These are phyloP conservation scores for Cercophora scortea DNA, from an alignment of 495 filamentous ascomycete species.

Conservation along the genomic window DNA sequence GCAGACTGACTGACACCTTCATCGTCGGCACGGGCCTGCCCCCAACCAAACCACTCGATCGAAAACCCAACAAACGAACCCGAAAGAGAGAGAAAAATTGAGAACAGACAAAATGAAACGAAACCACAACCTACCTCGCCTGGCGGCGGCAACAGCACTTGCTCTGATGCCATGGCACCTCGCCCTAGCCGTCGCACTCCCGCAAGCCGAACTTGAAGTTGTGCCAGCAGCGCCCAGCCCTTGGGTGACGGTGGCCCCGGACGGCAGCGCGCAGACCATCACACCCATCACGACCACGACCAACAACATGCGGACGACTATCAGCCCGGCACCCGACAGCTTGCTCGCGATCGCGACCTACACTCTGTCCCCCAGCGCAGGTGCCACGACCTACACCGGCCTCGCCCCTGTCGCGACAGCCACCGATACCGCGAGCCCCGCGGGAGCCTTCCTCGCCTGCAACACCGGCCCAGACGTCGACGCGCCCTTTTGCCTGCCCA, in stretches of 20 bases:
- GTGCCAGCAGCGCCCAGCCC: neutral
- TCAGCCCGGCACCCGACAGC: constrained; percentile 11
- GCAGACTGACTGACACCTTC: neutral
- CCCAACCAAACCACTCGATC: neutral
- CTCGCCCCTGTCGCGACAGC: constrained; percentile 20
- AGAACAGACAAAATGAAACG: constrained; percentile 1
- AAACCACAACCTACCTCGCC: neutral
- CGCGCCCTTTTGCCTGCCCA: constrained; percentile 22
- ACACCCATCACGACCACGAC: constrained; percentile 14
- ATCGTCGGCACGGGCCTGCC: neutral
- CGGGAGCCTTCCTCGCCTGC: constrained; percentile 22
- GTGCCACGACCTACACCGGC: constrained; percentile 17
- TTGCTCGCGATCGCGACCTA: constrained; percentile 17
- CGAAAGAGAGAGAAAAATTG: neutral
- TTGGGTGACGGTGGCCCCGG: constrained; percentile 21
- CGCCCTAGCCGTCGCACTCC: constrained; percentile 6
- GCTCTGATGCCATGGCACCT: neutral
- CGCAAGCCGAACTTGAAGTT: constrained; percentile 2
- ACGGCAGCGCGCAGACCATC: constrained; percentile 15
- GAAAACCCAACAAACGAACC: neutral
- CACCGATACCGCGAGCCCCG: constrained; percentile 3
- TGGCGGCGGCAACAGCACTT: constrained; percentile 2
- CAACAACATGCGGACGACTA: constrained; percentile 16
- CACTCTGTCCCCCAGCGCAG: constrained; percentile 13
- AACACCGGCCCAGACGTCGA: constrained; percentile 6